Conservation (phyloP, 2,329 filamentous ascomycete species). For the Colletotrichum musicola region DNA sequence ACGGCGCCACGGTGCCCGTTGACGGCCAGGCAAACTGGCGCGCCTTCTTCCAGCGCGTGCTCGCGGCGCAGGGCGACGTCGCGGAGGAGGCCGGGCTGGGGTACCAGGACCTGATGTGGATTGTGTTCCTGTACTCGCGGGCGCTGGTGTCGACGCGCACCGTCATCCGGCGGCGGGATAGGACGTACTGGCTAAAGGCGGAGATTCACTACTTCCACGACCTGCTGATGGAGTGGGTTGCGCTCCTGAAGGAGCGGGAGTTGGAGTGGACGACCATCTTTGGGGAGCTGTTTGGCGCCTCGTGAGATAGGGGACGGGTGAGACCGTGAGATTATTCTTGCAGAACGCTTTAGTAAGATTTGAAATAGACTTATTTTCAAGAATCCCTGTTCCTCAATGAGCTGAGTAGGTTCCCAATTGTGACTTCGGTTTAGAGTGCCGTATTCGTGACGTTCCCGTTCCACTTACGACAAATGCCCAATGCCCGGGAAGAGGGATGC, state of each 20-base stretch:
- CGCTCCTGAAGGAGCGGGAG: background rate
- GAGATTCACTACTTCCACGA: constrained; percentile 27
- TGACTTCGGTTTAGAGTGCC: too few relatives aligned
- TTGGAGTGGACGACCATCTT: constrained; percentile 8
- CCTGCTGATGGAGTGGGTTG: constrained; percentile 23
- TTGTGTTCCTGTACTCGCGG: constrained; percentile 21
- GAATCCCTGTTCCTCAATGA: too few relatives aligned
- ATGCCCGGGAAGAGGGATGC: too few relatives aligned
- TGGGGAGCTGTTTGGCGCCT: constrained; percentile 1
- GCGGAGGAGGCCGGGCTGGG: constrained; percentile 3
- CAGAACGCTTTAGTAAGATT: too few relatives aligned
- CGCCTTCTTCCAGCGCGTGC: constrained; percentile 16
- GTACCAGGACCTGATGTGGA: constrained; percentile 27
- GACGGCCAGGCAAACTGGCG: background rate
- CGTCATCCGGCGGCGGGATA: background rate
- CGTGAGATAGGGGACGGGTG: background rate
- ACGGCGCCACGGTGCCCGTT: background rate
- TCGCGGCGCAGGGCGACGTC: background rate
- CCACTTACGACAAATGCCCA: too few relatives aligned
- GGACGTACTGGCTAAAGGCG: constrained; percentile 2
- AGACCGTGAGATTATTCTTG: background rate
- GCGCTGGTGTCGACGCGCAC: constrained; percentile 11
- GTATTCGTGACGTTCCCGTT: too few relatives aligned
- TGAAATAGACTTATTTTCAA: too few relatives aligned
- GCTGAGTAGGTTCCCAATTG: too few relatives aligned